phyloP scores from a whole-genome alignment of 129 eudicot species.

The Helichrysum umbraculigerum region DNA sequence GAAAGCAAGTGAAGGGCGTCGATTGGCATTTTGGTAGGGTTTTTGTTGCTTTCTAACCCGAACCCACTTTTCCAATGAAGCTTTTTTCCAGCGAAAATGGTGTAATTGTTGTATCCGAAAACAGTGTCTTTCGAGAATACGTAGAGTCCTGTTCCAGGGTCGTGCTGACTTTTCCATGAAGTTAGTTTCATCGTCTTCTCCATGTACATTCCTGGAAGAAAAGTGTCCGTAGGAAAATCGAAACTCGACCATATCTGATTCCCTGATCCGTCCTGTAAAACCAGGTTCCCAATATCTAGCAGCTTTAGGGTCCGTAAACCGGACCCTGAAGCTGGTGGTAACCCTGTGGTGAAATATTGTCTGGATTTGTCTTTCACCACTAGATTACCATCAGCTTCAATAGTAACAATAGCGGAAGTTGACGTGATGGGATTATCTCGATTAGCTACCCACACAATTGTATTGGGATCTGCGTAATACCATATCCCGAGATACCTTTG shows the following conservation, averaged over 20 bases:
- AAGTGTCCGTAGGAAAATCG: conserved; percentile 50
- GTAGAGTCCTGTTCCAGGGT: conserved; percentile 54
- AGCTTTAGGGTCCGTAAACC: conserved; percentile 33
- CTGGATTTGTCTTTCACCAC: conserved; percentile 27
- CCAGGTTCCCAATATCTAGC: conserved; percentile 47
- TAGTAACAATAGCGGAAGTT: conserved; percentile 6
- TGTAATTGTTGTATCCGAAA: conserved; percentile 37
- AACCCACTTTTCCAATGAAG: conserved; percentile 45
- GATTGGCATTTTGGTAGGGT: conserved; percentile 33
- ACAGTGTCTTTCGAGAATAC: conserved; percentile 40
- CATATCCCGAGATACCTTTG: conserved; percentile 50
- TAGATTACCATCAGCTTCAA: conserved; percentile 44
- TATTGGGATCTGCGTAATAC: conserved; percentile 36
- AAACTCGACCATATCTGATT: conserved; percentile 61
- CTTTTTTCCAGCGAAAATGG: conserved; percentile 25
- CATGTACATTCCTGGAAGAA: conserved; percentile 61
- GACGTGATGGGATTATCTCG: conserved; percentile 41
- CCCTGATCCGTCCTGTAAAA: conserved; percentile 33
- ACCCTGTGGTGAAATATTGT: conserved; percentile 18
- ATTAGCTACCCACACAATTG: conserved; percentile 67
- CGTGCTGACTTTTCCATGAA: conserved; percentile 58
- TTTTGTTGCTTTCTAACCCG: conserved; percentile 31
- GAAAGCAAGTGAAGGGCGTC: conserved; percentile 31
- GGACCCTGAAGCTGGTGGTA: conserved; percentile 24
- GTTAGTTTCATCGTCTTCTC: conserved; percentile 35